Evolutionary conservation across 768 basidiomycete species (phyloP), one percentile per base, ranked within the genome.

Genomic region (Boletus subcaerulescens): DNA sequence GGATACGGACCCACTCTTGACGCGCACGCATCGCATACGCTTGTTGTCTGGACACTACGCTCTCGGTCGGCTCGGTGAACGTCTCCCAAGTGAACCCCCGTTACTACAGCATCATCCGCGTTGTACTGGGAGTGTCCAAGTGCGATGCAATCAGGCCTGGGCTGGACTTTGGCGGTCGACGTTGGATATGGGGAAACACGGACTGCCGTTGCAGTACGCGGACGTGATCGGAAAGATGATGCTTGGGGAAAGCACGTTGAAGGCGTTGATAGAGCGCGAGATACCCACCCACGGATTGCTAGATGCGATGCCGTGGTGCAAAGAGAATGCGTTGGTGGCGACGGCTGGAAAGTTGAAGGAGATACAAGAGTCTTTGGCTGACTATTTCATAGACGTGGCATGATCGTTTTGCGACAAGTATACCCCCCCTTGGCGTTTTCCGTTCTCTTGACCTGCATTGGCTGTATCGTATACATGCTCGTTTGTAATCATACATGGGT

Each of bases 1-100:
- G 81, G 76, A 77, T 46, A 56, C 70, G 9, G 81, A 81, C 50
- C 59, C 66, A n/a, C 61, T 62, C n/a, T 69, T 83, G 35, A 73
- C 74, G 24, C 72, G 77, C 13, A 66, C 75, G n/a, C 81, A 83
- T 57, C 73, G 77, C 11, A 73, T 82, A 32, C 78, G 80, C 38
- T 68, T 84, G 39, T 66, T 83, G 9, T 80, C 78, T 24, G 82
- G 82, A 15, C 76, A 79, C 61, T 79, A 83, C 61, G 73, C 75
- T 35, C 73, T 83, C 24, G 71, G 72, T 6, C 72, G 74, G 52
- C 65, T 77, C 31, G 77, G 77, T 71, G 76, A 79, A 45, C 67
- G 71, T 17, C 71, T 82, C 8, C 74, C 77, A 5, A 63, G 57
- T 42, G 72, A 69, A 31, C 71, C 80, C 13, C 82, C 81, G 17